Percentiles rank a stretch among this genome's conserved stretches.
Evolutionary conservation across 176 grass and related monocot species (phyloP).

Genomic region (Juncus effusus): DNA sequence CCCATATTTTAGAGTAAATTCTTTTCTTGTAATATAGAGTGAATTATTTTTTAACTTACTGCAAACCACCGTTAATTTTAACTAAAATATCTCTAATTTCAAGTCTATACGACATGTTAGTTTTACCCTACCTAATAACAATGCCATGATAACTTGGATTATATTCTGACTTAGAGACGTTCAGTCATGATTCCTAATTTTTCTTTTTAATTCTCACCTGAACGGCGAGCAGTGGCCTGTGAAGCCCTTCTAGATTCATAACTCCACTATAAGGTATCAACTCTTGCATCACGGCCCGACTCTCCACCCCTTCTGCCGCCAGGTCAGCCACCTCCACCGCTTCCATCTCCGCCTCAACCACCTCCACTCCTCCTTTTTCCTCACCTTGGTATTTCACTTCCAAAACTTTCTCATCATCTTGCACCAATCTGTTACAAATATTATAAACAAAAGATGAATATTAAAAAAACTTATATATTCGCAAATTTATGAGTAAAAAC

Average conservation of each 20-base stretch:
- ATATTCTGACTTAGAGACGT: too few relatives aligned
- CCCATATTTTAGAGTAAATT: too few relatives aligned
- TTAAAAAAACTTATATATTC: too few relatives aligned
- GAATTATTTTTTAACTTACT: too few relatives aligned
- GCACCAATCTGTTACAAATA: conserved; percentile 24
- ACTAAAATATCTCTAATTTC: too few relatives aligned
- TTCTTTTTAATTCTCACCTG: conserved; percentile 36
- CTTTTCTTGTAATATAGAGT: too few relatives aligned
- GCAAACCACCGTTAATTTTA: too few relatives aligned
- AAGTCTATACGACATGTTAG: too few relatives aligned
- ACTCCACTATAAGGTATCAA: conserved; percentile 87
- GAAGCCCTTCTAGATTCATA: conserved; percentile 93
- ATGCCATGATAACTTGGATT: too few relatives aligned
- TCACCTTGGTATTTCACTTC: conserved; percentile 34
- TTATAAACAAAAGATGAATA: too few relatives aligned
- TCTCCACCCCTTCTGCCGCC: conserved; percentile 35
- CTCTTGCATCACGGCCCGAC: conserved; percentile 47
- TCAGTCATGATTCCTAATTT: neutral
- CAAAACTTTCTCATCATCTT: conserved; percentile 52
- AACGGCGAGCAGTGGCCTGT: conserved; percentile 73
- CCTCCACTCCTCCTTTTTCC: conserved; percentile 54
- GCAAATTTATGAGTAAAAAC: too few relatives aligned
- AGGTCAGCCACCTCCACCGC: conserved; percentile 55
- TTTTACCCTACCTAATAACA: too few relatives aligned
- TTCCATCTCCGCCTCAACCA: conserved; percentile 54